These are phyloP conservation scores for Azolla pinnata DNA, from an alignment of 75 land plant species.

Conservation along the genomic window DNA sequence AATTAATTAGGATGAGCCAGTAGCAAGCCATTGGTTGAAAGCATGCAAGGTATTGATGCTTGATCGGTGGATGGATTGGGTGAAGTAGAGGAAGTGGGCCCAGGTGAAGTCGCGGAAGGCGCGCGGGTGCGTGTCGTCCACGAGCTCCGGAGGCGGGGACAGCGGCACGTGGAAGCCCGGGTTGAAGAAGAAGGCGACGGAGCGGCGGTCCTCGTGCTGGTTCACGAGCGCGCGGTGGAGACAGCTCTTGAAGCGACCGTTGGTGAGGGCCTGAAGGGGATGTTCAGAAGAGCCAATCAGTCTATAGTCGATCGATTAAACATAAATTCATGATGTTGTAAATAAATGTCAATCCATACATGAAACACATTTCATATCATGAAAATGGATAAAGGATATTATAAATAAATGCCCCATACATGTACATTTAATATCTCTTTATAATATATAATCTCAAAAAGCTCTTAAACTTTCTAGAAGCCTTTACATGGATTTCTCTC, in stretches of 20 bases:
- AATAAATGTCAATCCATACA: too few species aligned
- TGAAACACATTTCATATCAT: too few species aligned
- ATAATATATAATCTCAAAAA: too few species aligned
- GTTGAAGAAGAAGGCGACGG: slow-evolving; percentile 62
- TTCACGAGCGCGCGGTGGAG: slow-evolving; percentile 66
- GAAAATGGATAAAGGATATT: too few species aligned
- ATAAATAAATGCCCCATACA: too few species aligned
- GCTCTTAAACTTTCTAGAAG: too few species aligned
- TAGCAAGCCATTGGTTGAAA: slow-evolving; percentile 16
- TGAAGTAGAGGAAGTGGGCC: slow-evolving; percentile 41
- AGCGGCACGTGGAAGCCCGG: slow-evolving; percentile 26
- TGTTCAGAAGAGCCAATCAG: too few species aligned
- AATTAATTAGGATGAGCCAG: too few species aligned
- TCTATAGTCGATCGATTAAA: too few species aligned
- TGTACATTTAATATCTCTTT: too few species aligned
- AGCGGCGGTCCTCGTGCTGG: slow-evolving; percentile 30
- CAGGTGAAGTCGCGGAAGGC: slow-evolving; percentile 44
- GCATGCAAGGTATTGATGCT: slow-evolving; percentile 13
- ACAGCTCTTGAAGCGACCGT: slow-evolving; percentile 64
- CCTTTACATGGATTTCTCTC: too few species aligned
- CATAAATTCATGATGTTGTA: too few species aligned
- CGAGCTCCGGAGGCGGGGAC: slow-evolving; percentile 38
- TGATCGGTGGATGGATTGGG: slow-evolving; percentile 19
- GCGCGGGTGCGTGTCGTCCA: slow-evolving; percentile 38
- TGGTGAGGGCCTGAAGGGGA: slow-evolving; percentile 79